Evolutionary conservation across 2,329 filamentous ascomycete species (phyloP), one percentile per base, ranked within the genome.

Genomic region (Fusarium nelsonii): DNA sequence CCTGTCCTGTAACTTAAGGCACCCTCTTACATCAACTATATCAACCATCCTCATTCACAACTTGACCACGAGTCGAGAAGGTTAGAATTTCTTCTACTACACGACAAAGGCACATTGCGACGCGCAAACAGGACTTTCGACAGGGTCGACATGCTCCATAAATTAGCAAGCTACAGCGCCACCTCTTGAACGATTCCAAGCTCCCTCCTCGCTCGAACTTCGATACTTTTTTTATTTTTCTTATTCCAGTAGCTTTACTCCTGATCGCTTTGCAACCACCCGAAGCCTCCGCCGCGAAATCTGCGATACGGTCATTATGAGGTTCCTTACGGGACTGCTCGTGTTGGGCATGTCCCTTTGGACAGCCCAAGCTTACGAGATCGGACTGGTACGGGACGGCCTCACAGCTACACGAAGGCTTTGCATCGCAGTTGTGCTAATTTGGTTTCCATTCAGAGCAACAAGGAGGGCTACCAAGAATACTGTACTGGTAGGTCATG

Each of bases 401-500:
- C 51, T 43, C 37, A 30, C 46, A 62, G 36, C 26, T 40, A 33
- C 18, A 15, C n/a, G 43, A 62, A 46, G 43, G 33, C n/a, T 33
- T 40, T 15, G 15, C 20, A 37, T 50, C 36, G 37, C 40, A 52
- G 45, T 49, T 55, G 60, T 62, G 59, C 74, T 78, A 69, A 78
- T 57, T 36, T 15, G 58, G 26, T 33, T 58, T 48, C 28, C 30
- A 7, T 69, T 37, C 68, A 97, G 92, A 91, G 93, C 78, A 86
- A 96, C 77, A 88, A 89, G 57, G 88, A 92, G 52, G 87, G 90
- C 36, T 92, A 95, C 76, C 86, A 89, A 76, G 92, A 97, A 82
- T 88, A 91, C 87, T 97, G 95, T 83, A 84, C 87, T 58, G 88
- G 85, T 87, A 78, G 61, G 82, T 71, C 33, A n/a, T 9, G 14